phyloP scores from a whole-genome alignment of 345 rosid species.

The Citrus reticulata region DNA sequence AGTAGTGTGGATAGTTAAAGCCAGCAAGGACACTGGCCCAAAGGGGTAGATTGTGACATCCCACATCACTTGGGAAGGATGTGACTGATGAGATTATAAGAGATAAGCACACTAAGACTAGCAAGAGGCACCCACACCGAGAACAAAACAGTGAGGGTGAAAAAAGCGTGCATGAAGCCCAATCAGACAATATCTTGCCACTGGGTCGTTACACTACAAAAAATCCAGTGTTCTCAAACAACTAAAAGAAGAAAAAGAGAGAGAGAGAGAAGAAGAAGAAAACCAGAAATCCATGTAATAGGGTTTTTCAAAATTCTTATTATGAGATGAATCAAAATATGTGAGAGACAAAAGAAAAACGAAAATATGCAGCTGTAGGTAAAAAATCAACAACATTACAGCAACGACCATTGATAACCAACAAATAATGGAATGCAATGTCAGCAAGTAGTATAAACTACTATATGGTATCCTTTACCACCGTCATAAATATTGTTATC shows the following conservation, averaged over 20 bases:
- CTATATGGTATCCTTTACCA: neutral
- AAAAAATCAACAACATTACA: neutral
- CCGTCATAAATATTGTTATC: neutral
- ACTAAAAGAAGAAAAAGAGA: neutral
- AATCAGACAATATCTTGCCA: too few species aligned
- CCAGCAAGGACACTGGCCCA: too few species aligned
- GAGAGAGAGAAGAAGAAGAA: neutral
- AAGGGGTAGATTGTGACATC: too few species aligned
- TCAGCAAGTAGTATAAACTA: neutral
- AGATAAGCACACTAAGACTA: too few species aligned
- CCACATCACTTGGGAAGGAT: too few species aligned
- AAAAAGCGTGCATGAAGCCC: too few species aligned
- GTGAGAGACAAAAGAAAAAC: neutral
- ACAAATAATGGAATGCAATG: neutral
- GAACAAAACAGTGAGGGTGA: too few species aligned
- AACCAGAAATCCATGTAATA: neutral
- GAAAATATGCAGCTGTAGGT: neutral
- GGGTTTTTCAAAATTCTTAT: neutral
- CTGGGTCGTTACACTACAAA: neutral
- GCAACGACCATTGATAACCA: neutral
- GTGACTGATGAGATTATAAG: too few species aligned
- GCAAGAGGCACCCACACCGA: too few species aligned
- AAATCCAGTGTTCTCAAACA: neutral
- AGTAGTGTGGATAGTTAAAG: too few species aligned
- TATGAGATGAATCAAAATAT: neutral